A percentile compares a stretch with the other conserved stretches of the same genome.
Conservation (phyloP, 305 asterid species). For the Stenogyne calaminthoides region DNA sequence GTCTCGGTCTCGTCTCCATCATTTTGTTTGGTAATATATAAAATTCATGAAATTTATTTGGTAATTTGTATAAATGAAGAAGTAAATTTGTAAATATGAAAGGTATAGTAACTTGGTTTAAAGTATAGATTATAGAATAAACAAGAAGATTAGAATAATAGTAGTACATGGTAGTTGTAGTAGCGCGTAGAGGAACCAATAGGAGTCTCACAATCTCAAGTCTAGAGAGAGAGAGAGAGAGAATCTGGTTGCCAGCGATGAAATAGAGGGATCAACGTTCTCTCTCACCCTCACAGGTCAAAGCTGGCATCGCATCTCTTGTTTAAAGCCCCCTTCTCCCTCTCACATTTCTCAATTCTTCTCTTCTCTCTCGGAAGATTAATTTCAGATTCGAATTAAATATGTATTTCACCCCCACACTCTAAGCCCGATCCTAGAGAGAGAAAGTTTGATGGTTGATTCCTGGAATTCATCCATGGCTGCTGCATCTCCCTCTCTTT, state of each 20-base stretch:
- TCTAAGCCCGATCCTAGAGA: not conserved
- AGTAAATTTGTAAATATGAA: no score
- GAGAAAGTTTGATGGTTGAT: constrained; percentile 44
- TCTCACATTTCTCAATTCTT: constrained; percentile 18
- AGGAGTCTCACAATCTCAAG: constrained; percentile 14
- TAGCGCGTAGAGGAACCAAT: constrained; percentile 22
- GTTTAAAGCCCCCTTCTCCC: constrained; percentile 39
- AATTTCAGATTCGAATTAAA: constrained; percentile 19
- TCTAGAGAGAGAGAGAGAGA: constrained; percentile 40
- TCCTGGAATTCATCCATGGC: constrained; percentile 60
- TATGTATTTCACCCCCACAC: constrained; percentile 21
- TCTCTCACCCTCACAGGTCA: constrained; percentile 40
- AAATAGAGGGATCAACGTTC: constrained; percentile 53
- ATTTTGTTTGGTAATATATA: no score
- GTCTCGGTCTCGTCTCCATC: no score
- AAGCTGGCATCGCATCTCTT: constrained; percentile 76
- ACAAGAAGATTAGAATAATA: no score
- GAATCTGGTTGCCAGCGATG: constrained; percentile 80
- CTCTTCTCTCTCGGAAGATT: constrained; percentile 33
- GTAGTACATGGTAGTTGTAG: not conserved
- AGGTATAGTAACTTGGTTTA: no score
- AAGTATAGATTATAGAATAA: no score
- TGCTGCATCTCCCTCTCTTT: constrained; percentile 47
- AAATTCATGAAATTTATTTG: no score
- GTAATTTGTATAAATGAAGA: no score